A percentile compares a stretch with the other conserved stretches of the same genome.
These are phyloP conservation scores for Cyclotella distinguenda DNA, from an alignment of 108 stramenopile species.

Conservation along the genomic window DNA sequence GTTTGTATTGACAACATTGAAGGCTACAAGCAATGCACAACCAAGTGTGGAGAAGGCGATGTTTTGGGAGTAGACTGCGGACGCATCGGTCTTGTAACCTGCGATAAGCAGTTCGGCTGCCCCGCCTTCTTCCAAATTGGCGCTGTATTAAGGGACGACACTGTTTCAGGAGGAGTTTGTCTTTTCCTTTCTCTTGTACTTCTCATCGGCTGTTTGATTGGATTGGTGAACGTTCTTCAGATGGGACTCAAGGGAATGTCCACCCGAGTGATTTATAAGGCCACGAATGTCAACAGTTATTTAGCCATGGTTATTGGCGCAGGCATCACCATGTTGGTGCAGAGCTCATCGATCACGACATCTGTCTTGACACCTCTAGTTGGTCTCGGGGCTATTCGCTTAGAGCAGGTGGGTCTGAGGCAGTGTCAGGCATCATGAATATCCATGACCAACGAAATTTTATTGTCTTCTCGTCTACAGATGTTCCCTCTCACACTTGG, in stretches of 20 bases:
- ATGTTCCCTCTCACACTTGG: conserved; percentile 88
- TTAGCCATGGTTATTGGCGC: conserved; percentile 74
- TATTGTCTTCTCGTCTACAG: conserved; percentile 1
- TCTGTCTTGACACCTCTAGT: conserved; percentile 83
- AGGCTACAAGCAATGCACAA: conserved; percentile 51
- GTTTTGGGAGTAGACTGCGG: conserved; percentile 26
- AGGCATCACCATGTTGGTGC: conserved; percentile 86
- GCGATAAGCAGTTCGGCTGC: conserved; percentile 60
- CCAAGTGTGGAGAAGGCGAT: conserved; percentile 14
- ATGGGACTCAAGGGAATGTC: conserved; percentile 73
- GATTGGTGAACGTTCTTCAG: conserved; percentile 76
- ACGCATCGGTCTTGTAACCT: conserved; percentile 67
- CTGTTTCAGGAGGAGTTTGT: conserved; percentile 64
- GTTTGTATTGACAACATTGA: conserved; percentile 47
- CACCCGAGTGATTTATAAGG: conserved; percentile 82
- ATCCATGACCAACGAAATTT: too few species aligned
- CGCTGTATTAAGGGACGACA: conserved; percentile 62
- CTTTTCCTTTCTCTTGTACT: conserved; percentile 74
- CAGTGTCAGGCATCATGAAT: too few species aligned
- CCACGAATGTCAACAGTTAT: conserved; percentile 83
- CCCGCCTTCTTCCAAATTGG: conserved; percentile 78
- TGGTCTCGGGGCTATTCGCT: conserved; percentile 60
- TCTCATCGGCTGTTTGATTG: conserved; percentile 74
- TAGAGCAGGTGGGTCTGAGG: conserved; percentile 53
- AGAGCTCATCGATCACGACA: conserved; percentile 78